Conservation (phyloP, 2,329 filamentous ascomycete species). For the Metarhizium guizhouense region DNA sequence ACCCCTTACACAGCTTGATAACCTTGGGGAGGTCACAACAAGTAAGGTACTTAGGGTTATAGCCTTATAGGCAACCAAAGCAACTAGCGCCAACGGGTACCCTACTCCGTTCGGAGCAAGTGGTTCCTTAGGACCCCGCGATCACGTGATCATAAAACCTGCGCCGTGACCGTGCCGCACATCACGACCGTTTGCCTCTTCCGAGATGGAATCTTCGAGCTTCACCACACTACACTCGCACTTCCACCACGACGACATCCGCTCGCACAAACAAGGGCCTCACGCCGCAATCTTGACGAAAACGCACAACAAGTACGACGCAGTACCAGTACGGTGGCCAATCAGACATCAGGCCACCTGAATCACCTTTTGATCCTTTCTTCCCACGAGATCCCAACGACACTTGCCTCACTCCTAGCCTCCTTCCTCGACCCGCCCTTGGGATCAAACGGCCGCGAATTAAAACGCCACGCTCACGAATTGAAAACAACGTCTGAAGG, state of each 20-base stretch:
- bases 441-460: not conserved
- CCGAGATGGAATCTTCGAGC: slow-evolving; percentile 1
- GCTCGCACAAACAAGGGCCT: slow-evolving; percentile 10
- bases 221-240: slow-evolving; percentile 3
- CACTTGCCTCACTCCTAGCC: slow-evolving; percentile 1
- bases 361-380: not conserved
- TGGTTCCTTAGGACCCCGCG: slow-evolving; percentile 17
- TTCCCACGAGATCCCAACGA: slow-evolving; percentile 5
- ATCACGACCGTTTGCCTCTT: slow-evolving; percentile 14
- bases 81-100: too few species aligned
- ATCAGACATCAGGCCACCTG: not conserved
- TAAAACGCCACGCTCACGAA: not conserved
- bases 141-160: slow-evolving; percentile 24
- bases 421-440: slow-evolving; percentile 1
- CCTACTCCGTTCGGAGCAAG: not conserved
- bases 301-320: not conserved
- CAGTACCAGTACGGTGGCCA: not conserved
- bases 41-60: too few species aligned
- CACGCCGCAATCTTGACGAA: slow-evolving; percentile 8
- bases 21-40: too few species aligned
- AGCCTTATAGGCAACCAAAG: too few species aligned
- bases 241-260: slow-evolving; percentile 5
- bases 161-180: slow-evolving; percentile 17
- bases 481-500: not conserved
- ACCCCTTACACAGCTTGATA: too few species aligned